Evolutionary conservation across 306 rosid species (phyloP).

Genomic region (Ceratonia siliqua): DNA sequence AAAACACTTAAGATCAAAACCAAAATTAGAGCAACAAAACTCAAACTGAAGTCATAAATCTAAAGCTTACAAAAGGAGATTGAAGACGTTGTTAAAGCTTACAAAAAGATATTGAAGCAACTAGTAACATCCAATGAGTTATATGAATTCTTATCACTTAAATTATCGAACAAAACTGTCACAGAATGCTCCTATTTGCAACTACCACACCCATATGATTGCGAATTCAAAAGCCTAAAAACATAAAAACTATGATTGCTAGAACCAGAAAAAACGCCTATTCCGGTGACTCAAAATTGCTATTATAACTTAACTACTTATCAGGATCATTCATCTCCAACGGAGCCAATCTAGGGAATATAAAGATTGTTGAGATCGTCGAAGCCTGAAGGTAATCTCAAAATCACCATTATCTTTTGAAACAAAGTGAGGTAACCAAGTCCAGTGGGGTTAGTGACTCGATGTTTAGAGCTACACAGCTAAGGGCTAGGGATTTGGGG

Average conservation of each 20-base stretch:
- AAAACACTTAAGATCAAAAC: too few species aligned
- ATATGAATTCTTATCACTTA: slow-evolving; percentile 24
- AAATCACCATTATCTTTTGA: slow-evolving; percentile 42
- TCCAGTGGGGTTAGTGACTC: too few species aligned
- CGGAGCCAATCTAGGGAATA: slow-evolving; percentile 39
- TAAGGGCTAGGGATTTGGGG: too few species aligned
- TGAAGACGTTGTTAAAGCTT: too few species aligned
- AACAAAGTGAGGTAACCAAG: too few species aligned
- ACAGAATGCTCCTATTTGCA: slow-evolving; percentile 1
- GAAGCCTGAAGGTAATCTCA: slow-evolving; percentile 70
- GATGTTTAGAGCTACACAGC: too few species aligned
- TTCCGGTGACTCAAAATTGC: slow-evolving; percentile 40
- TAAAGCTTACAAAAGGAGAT: too few species aligned
- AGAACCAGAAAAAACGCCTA: slow-evolving; percentile 32
- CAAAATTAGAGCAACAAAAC: too few species aligned
- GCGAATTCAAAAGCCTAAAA: slow-evolving; percentile 48
- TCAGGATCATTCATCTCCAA: neutral
- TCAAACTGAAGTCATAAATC: too few species aligned
- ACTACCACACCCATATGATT: neutral
- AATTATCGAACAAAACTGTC: slow-evolving; percentile 16
- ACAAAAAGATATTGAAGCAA: too few species aligned
- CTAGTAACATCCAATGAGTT: slow-evolving; percentile 25
- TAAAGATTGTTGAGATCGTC: slow-evolving; percentile 62
- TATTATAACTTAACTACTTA: neutral
- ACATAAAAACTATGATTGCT: slow-evolving; percentile 24